phyloP scores from a whole-genome alignment of 176 grass and related monocot species.

The Zea mays region Zm-B73-REFERENCE-NAM-5.0 NC_050096.1:287329001-287329500 shows the following conservation, averaged over 20 bases:
- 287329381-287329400: not conserved
- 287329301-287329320: not conserved
- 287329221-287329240: not conserved
- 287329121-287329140: not conserved
- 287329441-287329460: not conserved
- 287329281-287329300: not conserved
- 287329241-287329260: not conserved
- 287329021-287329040: not conserved
- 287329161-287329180: not conserved
- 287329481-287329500: not conserved
- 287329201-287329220: not conserved
- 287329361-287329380: not conserved
- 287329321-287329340: not conserved
- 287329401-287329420: constrained; percentile 10
- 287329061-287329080: not conserved
- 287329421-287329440: not conserved
- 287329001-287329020: not conserved
- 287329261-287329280: not conserved
- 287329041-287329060: not conserved
- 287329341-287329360: not conserved
- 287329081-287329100: not conserved
- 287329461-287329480: not conserved
- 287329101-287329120: not conserved
- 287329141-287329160: not conserved
- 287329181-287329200: not conserved